phyloP scores from a whole-genome alignment of 2,329 filamentous ascomycete species.

The Fusarium mexicanum region DNA sequence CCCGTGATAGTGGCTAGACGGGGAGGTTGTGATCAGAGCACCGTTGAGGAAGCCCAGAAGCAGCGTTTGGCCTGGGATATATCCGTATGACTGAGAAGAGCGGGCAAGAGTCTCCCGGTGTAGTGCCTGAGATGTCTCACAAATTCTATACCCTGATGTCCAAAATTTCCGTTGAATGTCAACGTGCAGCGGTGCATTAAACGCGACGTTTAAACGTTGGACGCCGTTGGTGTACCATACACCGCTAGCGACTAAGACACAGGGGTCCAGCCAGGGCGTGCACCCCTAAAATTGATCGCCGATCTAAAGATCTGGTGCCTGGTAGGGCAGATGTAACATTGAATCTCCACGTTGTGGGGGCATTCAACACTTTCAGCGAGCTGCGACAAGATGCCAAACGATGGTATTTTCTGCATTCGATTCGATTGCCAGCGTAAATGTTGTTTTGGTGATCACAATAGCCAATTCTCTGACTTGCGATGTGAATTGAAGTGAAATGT shows the following conservation, averaged over 20 bases:
- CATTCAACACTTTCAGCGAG: not conserved
- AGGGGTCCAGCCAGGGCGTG: not conserved
- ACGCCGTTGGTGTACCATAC: not conserved
- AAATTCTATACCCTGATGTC: not conserved
- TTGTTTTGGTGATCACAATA: not conserved
- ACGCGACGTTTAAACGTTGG: not conserved
- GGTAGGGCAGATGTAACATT: not conserved
- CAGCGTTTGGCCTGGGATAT: not conserved
- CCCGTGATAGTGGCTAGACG: not conserved
- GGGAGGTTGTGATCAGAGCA: not conserved
- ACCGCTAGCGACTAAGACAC: not conserved
- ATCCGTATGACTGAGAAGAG: not conserved
- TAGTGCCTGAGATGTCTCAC: not conserved
- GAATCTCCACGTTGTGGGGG: rapidly evolving
- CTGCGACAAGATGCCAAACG: not conserved
- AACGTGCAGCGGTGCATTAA: too few species aligned
- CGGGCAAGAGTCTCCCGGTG: not conserved
- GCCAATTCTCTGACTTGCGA: not conserved
- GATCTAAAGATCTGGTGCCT: not conserved
- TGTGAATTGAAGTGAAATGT: rapidly evolving
- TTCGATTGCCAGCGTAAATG: rapidly evolving
- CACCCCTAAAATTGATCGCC: not conserved
- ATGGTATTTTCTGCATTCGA: rapidly evolving
- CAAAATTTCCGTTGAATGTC: too few species aligned
- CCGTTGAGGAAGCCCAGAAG: not conserved